Base-by-base conservation (phyloP, 176 grass and related monocot species). In the Musa schizocarpa region DNA sequence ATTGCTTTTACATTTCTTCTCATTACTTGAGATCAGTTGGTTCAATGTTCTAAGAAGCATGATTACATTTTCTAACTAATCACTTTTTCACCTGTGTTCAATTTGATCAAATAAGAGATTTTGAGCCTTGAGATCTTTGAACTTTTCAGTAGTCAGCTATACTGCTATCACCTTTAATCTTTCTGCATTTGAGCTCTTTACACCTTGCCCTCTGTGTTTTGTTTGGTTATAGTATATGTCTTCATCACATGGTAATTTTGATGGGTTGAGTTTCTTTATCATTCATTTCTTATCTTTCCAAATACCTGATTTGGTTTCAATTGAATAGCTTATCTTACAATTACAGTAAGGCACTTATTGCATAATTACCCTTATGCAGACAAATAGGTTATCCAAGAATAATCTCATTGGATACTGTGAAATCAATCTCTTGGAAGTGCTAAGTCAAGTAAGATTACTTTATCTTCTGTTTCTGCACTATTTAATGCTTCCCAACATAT, bases 361-460 rank as follows among this genome's bases (percentile, higher is more conserved):
- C 22, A 66, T 17, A 22, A 54, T 82, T 87, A 74, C 13, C 34
- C 55, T 69, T 77, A 17, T 70, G 63, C 81, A 99, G 95, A 91
- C 88, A 61, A 99, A 99, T 51, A 81, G 83, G 51, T 99, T 99
- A 58, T 91, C 90, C 9, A 99, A 86, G 80, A 99, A 82, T 80
- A 99, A 86, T 82, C 81, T 99, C 75, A 86, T 99, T 86, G 95
- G 95, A 75, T 99, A 94, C 74, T 99, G 95, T 63, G 90, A 99
- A 75, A 87, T 99, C 76, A 83, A 99, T 87, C 82, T 99, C 76
- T 89, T 83, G 19, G 84, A 94, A 63, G 57, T 99, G 76, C 90
- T 99, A 58, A 87, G 80, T 69, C 83, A 85, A 82, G 95, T 99
- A 91, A 89, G 50, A 52, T 53, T 78, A 5, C 65, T 65, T 20